phyloP scores from a whole-genome alignment of 352 stramenopile genomes.

The Phytopythium cucurbitacearum region DNA sequence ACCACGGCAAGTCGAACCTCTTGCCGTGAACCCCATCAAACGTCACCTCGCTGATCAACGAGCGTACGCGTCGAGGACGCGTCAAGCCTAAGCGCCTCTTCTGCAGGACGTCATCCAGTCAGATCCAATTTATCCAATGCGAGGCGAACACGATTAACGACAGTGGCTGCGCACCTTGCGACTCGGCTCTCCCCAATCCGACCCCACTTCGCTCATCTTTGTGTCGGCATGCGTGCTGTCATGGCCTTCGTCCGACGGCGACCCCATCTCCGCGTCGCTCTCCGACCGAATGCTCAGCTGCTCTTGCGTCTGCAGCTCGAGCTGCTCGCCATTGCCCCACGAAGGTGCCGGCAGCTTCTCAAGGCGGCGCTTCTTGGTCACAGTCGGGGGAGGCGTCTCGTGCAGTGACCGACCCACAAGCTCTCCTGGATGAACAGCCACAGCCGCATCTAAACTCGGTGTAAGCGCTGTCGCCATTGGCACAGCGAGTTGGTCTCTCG shows the following conservation, averaged over 20 bases:
- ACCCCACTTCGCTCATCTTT: no score
- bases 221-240: no score
- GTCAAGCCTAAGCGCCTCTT: background rate
- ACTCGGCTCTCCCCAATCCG: no score
- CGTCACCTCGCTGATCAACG: conserved; percentile 9
- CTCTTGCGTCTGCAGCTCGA: conserved; percentile 13
- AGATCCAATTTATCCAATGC: no score
- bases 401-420: background rate
- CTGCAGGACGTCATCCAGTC: no score
- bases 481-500: no score
- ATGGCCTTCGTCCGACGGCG: background rate
- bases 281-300: conserved; percentile 20
- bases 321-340: conserved; percentile 13
- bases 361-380: conserved; percentile 45
- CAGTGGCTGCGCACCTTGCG: no score
- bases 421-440: no score
- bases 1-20: conserved; percentile 59
- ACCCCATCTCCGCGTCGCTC: conserved; percentile 3
- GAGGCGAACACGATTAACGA: no score
- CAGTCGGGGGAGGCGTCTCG: conserved; percentile 1
- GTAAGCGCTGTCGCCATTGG: no score
- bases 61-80: conserved; percentile 4
- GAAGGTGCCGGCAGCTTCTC: conserved; percentile 31
- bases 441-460: no score
- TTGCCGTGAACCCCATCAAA: conserved; percentile 11